A percentile compares a stretch with the other conserved stretches of the same genome.
Evolutionary conservation across 1,139 yeast species (phyloP).

Genomic region (Suhomyces maxii): DNA sequence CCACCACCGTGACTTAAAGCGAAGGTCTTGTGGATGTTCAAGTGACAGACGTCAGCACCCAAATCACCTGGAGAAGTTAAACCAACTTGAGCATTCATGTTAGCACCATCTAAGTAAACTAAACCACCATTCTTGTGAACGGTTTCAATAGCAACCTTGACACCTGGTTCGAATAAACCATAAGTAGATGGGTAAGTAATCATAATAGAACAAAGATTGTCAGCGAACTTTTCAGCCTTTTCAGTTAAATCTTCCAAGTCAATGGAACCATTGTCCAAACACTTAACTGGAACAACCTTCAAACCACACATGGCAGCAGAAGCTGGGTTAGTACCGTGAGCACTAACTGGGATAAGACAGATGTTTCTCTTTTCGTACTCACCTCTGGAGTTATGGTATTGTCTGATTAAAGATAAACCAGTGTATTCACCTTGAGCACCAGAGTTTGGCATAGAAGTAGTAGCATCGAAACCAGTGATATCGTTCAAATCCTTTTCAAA

Average conservation of each 20-base stretch:
- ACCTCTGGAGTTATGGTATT: slow-evolving; percentile 72
- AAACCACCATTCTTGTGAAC: slow-evolving; percentile 90
- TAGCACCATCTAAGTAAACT: slow-evolving; percentile 97
- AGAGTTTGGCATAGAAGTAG: slow-evolving; percentile 93
- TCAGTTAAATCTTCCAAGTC: slow-evolving; percentile 72
- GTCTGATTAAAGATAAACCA: slow-evolving; percentile 83
- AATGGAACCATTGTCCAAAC: slow-evolving; percentile 80
- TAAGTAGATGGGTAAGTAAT: slow-evolving; percentile 97
- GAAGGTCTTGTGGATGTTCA: slow-evolving; percentile 94
- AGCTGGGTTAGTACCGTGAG: slow-evolving; percentile 98
- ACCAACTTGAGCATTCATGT: slow-evolving; percentile 99
- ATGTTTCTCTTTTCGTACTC: slow-evolving; percentile 70
- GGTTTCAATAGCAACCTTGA: slow-evolving; percentile 76
- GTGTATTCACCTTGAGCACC: slow-evolving; percentile 99
- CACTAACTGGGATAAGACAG: slow-evolving; percentile 93
- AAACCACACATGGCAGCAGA: slow-evolving; percentile 97
- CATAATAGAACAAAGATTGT: slow-evolving; percentile 85
- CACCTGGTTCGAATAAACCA: slow-evolving; percentile 93
- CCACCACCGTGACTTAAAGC: slow-evolving; percentile 99
- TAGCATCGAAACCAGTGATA: slow-evolving; percentile 92
- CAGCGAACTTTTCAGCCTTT: slow-evolving; percentile 71
- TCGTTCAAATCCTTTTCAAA: slow-evolving; percentile 84
- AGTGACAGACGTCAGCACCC: slow-evolving; percentile 98
- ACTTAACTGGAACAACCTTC: slow-evolving; percentile 89
- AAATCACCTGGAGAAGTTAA: slow-evolving; percentile 95